phyloP scores from a whole-genome alignment of 2,329 filamentous ascomycete genomes.

The Botrytis hyacinthi region DNA sequence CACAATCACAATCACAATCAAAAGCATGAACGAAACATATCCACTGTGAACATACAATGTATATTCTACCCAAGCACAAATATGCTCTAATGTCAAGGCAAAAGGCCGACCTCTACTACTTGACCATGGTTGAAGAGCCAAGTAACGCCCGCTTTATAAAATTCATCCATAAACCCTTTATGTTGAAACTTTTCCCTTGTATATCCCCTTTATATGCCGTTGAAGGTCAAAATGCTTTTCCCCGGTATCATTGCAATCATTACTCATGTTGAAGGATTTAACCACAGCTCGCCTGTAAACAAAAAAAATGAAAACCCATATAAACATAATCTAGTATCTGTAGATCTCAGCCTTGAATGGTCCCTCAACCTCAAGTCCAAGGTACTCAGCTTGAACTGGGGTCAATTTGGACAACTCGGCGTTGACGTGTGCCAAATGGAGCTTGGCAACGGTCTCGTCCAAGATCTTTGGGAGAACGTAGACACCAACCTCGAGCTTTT shows the following conservation, averaged over 20 bases:
- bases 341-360: conserved; percentile 92
- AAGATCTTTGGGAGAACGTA: conserved; percentile 98
- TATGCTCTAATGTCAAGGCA: conserved; percentile 33
- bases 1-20: not conserved
- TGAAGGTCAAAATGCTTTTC: conserved; percentile 59
- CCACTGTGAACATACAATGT: conserved; percentile 20
- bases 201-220: conserved; percentile 50
- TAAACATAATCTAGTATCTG: conserved; percentile 38
- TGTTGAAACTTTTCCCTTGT: conserved; percentile 41
- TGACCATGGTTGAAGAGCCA: conserved; percentile 43
- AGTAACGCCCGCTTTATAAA: conserved; percentile 40
- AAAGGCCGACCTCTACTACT: conserved; percentile 37
- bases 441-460: conserved; percentile 95
- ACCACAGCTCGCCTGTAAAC: conserved; percentile 28
- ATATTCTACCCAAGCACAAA: conserved; percentile 27
- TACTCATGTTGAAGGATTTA: conserved; percentile 44
- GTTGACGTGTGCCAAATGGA: conserved; percentile 92
- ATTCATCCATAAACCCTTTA: conserved; percentile 30
- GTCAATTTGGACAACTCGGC: conserved; percentile 88
- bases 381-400: conserved; percentile 88
- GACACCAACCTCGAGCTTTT: conserved; percentile 87
- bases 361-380: conserved; percentile 79
- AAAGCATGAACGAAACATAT: not conserved
- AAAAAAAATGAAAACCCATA: conserved; percentile 26
- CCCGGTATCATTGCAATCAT: conserved; percentile 58